phyloP scores from a whole-genome alignment of 257 asterid genomes.

The Nicotiana sylvestris region DNA sequence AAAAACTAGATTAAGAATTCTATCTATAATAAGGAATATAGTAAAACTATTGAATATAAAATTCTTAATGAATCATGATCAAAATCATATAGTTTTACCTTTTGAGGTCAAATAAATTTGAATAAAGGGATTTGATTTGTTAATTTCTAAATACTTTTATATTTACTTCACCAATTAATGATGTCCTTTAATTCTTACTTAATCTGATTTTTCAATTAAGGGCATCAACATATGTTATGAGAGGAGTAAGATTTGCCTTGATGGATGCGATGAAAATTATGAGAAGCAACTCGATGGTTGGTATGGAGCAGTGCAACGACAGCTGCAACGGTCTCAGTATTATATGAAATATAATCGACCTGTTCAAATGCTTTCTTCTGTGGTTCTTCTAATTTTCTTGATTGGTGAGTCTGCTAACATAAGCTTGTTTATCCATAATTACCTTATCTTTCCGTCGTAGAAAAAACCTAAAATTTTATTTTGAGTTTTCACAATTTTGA shows the following conservation, averaged over 20 bases:
- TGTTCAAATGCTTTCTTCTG: slow-evolving; percentile 48
- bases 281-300: slow-evolving; percentile 77
- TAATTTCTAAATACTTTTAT: neutral
- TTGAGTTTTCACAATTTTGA: neutral
- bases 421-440: slow-evolving; percentile 3
- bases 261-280: slow-evolving; percentile 56
- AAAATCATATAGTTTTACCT: slow-evolving; percentile 2
- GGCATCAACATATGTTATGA: slow-evolving; percentile 50
- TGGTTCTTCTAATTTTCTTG: slow-evolving; percentile 50
- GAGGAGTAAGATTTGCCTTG: slow-evolving; percentile 66
- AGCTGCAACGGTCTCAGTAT: slow-evolving; percentile 87
- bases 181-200: neutral
- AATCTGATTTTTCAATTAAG: slow-evolving; percentile 30
- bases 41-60: neutral
- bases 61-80: neutral
- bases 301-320: slow-evolving; percentile 79
- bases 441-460: neutral
- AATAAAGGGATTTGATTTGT: neutral
- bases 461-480: neutral
- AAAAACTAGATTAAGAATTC: neutral
- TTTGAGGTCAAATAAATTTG: neutral
- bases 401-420: slow-evolving; percentile 58
- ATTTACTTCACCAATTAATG: neutral
- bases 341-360: slow-evolving; percentile 74
- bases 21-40: neutral